Conservation (phyloP, 768 basidiomycete species). For the Tricholoma furcatifolium region DNA sequence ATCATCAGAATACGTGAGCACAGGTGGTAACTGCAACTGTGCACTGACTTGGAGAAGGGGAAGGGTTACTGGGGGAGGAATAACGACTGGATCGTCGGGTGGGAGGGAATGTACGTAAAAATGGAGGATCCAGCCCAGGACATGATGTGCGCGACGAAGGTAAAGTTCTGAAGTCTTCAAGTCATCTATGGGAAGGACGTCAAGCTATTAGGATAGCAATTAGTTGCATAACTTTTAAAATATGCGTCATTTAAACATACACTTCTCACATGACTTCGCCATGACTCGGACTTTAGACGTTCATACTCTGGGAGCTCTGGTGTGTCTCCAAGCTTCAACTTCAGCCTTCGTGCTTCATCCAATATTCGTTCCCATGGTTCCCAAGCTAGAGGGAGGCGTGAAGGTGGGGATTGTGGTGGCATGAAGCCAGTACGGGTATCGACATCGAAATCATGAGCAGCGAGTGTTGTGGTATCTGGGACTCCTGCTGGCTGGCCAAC, state of each 20-base stretch:
- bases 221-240: not conserved
- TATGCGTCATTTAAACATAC: slow-evolving; percentile 32
- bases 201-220: slow-evolving; percentile 41
- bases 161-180: slow-evolving; percentile 51
- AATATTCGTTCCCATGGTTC: slow-evolving; percentile 71
- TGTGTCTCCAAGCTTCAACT: slow-evolving; percentile 64
- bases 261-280: slow-evolving; percentile 50
- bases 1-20: slow-evolving; percentile 91
- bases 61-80: slow-evolving; percentile 73
- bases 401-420: slow-evolving; percentile 72
- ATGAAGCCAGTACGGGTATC: slow-evolving; percentile 91
- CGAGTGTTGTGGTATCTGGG: slow-evolving; percentile 27
- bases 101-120: slow-evolving; percentile 76
- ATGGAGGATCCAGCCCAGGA: slow-evolving; percentile 75
- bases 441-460: slow-evolving; percentile 87
- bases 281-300: slow-evolving; percentile 40
- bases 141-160: slow-evolving; percentile 75
- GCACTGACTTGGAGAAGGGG: slow-evolving; percentile 75
- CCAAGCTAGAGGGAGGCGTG: slow-evolving; percentile 61
- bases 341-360: slow-evolving; percentile 43
- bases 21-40: slow-evolving; percentile 78
- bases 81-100: slow-evolving; percentile 46
- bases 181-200: slow-evolving; percentile 44
- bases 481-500: slow-evolving; percentile 14
- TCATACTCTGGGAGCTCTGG: slow-evolving; percentile 41